Evolutionary conservation across 805 yeast species (phyloP).

Genomic region (Metschnikowia colocasiae): DNA sequence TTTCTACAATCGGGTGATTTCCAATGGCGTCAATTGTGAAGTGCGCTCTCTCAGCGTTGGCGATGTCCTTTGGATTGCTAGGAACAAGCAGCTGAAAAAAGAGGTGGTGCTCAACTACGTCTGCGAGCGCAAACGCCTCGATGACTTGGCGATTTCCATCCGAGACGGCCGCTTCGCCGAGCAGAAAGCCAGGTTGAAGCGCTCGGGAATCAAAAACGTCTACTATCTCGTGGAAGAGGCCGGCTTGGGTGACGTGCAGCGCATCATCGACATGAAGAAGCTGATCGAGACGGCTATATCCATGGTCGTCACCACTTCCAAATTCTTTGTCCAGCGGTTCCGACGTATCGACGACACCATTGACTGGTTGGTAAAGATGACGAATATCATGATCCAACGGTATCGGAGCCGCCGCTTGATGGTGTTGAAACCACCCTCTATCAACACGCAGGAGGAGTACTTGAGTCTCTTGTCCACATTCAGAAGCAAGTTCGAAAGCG

Average conservation of each 20-base stretch:
- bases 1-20: conserved; percentile 53
- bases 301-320: conserved; percentile 59
- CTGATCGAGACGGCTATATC: conserved; percentile 76
- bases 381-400: conserved; percentile 38
- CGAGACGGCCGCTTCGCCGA: conserved; percentile 86
- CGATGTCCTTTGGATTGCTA: conserved; percentile 87
- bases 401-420: conserved; percentile 40
- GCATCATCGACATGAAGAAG: conserved; percentile 45
- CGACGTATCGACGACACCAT: conserved; percentile 72
- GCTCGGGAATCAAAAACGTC: conserved; percentile 63
- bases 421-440: conserved; percentile 49
- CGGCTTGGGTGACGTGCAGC: conserved; percentile 39
- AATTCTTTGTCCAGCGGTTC: conserved; percentile 67
- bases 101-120: conserved; percentile 75
- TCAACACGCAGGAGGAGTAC: conserved; percentile 52
- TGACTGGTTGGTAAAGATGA: conserved; percentile 49
- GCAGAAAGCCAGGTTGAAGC: conserved; percentile 72
- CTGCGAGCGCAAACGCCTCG: conserved; percentile 86
- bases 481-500: conserved; percentile 41
- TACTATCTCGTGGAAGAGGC: conserved; percentile 81
- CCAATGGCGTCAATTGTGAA: conserved; percentile 48
- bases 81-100: conserved; percentile 50
- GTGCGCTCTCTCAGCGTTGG: conserved; percentile 70
- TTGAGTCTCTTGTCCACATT: conserved; percentile 38
- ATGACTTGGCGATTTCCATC: conserved; percentile 79